Evolutionary conservation across 2,329 filamentous ascomycete genomes (phyloP).

Genomic region (Exserohilum turcica): DNA sequence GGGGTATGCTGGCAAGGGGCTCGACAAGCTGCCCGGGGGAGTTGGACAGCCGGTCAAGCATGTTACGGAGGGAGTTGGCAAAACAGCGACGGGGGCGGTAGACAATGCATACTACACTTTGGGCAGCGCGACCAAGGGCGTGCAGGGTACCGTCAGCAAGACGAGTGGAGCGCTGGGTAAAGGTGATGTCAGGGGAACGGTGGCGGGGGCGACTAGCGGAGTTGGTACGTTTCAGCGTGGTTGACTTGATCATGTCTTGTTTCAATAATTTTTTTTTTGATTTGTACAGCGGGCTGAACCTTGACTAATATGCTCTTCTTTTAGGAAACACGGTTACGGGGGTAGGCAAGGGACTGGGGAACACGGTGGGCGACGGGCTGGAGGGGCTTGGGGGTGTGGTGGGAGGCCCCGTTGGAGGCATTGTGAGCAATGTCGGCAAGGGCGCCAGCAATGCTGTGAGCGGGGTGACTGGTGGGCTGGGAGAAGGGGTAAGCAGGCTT

Average conservation of each 20-base stretch:
- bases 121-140: constrained; percentile 48
- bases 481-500: constrained; percentile 53
- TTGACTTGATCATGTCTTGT: no score
- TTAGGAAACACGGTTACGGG: constrained; percentile 47
- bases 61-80: constrained; percentile 49
- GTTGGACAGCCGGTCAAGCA: constrained; percentile 48
- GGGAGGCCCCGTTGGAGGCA: constrained; percentile 48
- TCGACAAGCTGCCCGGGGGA: constrained; percentile 42
- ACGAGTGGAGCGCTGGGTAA: constrained; percentile 52
- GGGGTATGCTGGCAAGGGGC: constrained; percentile 45
- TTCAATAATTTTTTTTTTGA: background rate
- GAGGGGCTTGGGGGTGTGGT: constrained; percentile 47
- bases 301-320: background rate
- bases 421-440: constrained; percentile 52
- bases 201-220: constrained; percentile 46
- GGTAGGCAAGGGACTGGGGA: constrained; percentile 41
- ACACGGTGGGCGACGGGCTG: constrained; percentile 46
- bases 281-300: background rate
- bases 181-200: constrained; percentile 49
- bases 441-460: constrained; percentile 49
- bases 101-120: constrained; percentile 50
- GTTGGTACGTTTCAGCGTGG: constrained; percentile 23
- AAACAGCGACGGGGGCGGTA: constrained; percentile 49
- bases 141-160: constrained; percentile 52
- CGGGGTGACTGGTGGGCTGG: constrained; percentile 50